A percentile compares a stretch with the other conserved stretches of the same genome.
These are phyloP conservation scores for Penicillium psychrosexuale DNA, from an alignment of 2,329 filamentous ascomycete species.

Conservation along the genomic window DNA sequence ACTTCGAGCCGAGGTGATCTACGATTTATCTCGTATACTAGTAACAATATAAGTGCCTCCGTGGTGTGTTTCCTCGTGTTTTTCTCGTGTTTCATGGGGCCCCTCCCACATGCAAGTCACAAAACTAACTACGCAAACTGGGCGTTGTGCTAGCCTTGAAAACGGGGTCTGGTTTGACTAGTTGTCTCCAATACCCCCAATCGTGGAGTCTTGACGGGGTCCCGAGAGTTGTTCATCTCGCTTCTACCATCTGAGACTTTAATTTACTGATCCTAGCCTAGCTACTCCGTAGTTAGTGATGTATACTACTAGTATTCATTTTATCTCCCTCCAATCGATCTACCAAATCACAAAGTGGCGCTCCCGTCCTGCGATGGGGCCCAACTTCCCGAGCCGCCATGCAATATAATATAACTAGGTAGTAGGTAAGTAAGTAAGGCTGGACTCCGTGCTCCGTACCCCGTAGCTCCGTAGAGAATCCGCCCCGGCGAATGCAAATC, in stretches of 20 bases:
- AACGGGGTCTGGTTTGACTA: background rate
- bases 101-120: conserved; percentile 8
- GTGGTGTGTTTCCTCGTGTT: no score
- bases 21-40: no score
- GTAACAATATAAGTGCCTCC: no score
- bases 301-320: no score
- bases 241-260: background rate
- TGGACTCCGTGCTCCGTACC: background rate
- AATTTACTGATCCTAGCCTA: background rate
- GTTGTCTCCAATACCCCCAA: background rate
- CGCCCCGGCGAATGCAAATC: background rate
- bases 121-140: background rate
- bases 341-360: background rate
- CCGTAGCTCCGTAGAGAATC: background rate
- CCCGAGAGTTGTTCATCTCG: background rate
- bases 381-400: background rate
- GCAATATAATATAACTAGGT: background rate
- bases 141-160: background rate
- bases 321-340: background rate
- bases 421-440: background rate
- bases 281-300: background rate
- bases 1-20: background rate
- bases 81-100: background rate
- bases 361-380: background rate
- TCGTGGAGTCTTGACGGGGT: background rate